These are phyloP conservation scores for Cutaneotrichosporon cutaneum DNA, from an alignment of 1,284 basidiomycete species.

Conservation along the genomic window DNA sequence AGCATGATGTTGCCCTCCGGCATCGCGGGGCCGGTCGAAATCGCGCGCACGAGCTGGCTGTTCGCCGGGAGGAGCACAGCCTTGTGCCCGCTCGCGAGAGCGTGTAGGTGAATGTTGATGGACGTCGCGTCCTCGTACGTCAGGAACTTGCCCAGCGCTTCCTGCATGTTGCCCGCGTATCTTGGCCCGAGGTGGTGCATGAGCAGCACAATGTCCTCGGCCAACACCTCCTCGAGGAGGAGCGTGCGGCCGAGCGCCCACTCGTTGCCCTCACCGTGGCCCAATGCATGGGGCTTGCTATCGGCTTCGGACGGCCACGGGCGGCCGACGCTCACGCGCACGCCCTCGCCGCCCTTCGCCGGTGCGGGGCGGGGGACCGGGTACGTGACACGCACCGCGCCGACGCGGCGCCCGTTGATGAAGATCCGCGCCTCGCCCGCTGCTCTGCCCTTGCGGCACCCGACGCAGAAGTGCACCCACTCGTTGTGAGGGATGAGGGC, in stretches of 20 bases:
- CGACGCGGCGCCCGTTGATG: slow-evolving; percentile 45
- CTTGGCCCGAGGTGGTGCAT: slow-evolving; percentile 51
- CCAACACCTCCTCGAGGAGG: slow-evolving; percentile 47
- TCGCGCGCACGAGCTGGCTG: slow-evolving; percentile 48
- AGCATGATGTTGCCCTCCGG: slow-evolving; percentile 48
- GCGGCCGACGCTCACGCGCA: slow-evolving; percentile 18
- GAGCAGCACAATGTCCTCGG: slow-evolving; percentile 49
- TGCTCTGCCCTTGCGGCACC: slow-evolving; percentile 34
- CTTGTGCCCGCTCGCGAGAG: slow-evolving; percentile 40
- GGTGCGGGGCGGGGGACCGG: slow-evolving; percentile 29
- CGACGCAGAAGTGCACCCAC: slow-evolving; percentile 51
- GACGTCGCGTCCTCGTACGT: slow-evolving; percentile 53
- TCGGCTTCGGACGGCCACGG: slow-evolving; percentile 4
- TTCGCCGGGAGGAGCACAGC: slow-evolving; percentile 39
- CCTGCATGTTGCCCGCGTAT: slow-evolving; percentile 52
- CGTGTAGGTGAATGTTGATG: slow-evolving; percentile 50
- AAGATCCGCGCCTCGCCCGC: slow-evolving; percentile 42
- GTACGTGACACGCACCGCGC: slow-evolving; percentile 41
- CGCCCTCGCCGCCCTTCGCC: slow-evolving; percentile 9
- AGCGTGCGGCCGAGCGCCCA: slow-evolving; percentile 47
- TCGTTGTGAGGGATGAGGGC: slow-evolving; percentile 49
- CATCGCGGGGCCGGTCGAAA: slow-evolving; percentile 46
- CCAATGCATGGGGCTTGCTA: slow-evolving; percentile 10
- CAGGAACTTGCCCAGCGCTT: slow-evolving; percentile 50
- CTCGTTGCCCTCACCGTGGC: slow-evolving; percentile 46